phyloP scores from a whole-genome alignment of 2,329 filamentous ascomycete genomes.

The Penicillium sp. region DNA sequence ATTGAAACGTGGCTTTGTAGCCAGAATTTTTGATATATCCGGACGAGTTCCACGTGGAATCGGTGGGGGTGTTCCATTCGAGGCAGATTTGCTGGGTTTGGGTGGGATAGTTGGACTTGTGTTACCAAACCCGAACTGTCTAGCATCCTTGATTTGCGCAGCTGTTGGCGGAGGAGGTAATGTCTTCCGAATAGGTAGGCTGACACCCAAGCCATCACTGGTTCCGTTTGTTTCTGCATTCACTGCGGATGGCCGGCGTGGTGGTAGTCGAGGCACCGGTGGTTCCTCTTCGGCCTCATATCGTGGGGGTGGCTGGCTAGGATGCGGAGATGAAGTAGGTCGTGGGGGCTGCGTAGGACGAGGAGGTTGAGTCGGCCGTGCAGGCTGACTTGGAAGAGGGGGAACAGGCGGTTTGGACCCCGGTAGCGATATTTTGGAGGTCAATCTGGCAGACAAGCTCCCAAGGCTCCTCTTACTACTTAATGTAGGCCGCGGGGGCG shows the following conservation, averaged over 20 bases:
- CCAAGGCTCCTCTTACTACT: conserved; percentile 15
- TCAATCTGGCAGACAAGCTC: conserved; percentile 15
- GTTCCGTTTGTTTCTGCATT: conserved; percentile 16
- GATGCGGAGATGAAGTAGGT: conserved; percentile 13
- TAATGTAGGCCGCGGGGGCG: conserved; percentile 24
- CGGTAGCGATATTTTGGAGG: conserved; percentile 4
- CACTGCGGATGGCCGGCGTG: conserved; percentile 24
- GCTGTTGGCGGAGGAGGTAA: conserved; percentile 37
- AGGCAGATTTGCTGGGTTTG: conserved; percentile 16
- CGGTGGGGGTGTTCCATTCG: conserved; percentile 44
- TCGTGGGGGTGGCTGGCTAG: neutral
- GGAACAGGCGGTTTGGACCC: conserved; percentile 4
- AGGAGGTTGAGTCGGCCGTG: conserved; percentile 1
- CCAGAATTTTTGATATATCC: conserved; percentile 56
- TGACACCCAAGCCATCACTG: conserved; percentile 13
- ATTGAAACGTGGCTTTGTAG: conserved; percentile 48
- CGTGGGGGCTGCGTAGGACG: conserved; percentile 11
- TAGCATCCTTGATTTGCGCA: conserved; percentile 33
- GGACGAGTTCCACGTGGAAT: conserved; percentile 56
- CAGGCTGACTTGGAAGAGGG: neutral
- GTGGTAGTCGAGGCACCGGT: conserved; percentile 23
- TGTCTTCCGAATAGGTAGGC: conserved; percentile 27
- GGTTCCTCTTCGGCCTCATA: conserved; percentile 12
- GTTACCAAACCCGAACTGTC: conserved; percentile 50
- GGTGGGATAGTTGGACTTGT: conserved; percentile 22